Base-by-base conservation (phyloP, 257 asterid genomes). In the Solanum virginianum region DNA sequence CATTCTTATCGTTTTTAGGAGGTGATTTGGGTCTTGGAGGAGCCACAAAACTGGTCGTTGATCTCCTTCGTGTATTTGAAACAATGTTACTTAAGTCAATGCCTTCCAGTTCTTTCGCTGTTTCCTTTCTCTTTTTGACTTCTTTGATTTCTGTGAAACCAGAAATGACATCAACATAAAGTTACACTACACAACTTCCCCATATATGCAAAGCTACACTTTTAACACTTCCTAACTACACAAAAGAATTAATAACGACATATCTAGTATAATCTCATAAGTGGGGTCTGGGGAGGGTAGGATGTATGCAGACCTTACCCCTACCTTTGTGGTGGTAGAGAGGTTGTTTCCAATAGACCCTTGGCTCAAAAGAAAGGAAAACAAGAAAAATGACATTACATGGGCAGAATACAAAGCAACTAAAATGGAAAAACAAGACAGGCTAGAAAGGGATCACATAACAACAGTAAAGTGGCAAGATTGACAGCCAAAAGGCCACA, bases 81-180 rank as follows among this genome's bases (percentile, higher is more conserved):
- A 96, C 92, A 82, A 96, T 95, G 91, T 96, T 96, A 90, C 97
- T 92, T 88, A 85, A 88, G 91, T 96, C 99, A 87, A 96, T 96
- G 84, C 98, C 99, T 91, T 96, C 99, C 74, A 96, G 96, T 90
- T 96, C 99, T 91, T 88, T 94, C 72, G 95, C 98, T 83, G 87
- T 95, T 57, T 95, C 96, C 91, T 94, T 96, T 92, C 90, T 95
- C 94, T 89, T 95, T 89, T 83, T 91, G 86, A 98, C 95, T 82
- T 95, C 97, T 86, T 93, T 94, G 84, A 95, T 96, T 88, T 96
- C 98, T 96, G 91, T 53, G 86, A 82, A 80, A 55, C 69, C 45
- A 32, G 13, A 60, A 7, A 36, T 70, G 87, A 47, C 63, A 88
- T 89, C 83, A 59, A 22, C 56, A 74, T 49, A 59, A 39, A 69